Conservation (phyloP, 2,329 filamentous ascomycete genomes). For the Dichotomopilus funicola region DNA sequence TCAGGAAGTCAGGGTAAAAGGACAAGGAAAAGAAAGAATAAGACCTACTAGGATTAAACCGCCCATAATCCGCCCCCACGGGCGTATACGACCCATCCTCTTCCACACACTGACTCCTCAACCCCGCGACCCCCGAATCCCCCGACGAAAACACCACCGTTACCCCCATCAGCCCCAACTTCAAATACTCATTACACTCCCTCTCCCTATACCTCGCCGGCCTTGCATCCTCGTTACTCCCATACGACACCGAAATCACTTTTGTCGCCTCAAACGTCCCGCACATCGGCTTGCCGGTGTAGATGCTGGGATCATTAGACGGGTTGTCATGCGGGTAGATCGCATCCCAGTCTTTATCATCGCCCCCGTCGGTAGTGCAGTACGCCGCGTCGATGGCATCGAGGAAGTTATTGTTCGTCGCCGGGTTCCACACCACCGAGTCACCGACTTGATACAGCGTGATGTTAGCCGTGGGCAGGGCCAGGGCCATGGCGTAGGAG, state of each 20-base stretch:
- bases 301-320: constrained; percentile 27
- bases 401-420: constrained; percentile 37
- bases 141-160: constrained; percentile 45
- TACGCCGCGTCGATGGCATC: constrained; percentile 42
- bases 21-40: too few species aligned
- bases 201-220: constrained; percentile 42
- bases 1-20: too few species aligned
- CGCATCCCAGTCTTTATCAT: constrained; percentile 33
- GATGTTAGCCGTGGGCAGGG: too few species aligned
- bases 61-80: neutral
- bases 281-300: constrained; percentile 29
- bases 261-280: constrained; percentile 41
- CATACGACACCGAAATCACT: constrained; percentile 50
- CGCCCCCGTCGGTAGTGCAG: constrained; percentile 32
- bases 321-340: constrained; percentile 35
- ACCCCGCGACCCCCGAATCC: constrained; percentile 36
- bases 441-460: constrained; percentile 17
- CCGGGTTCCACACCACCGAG: constrained; percentile 6
- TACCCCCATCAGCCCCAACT: constrained; percentile 47
- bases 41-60: constrained; percentile 15
- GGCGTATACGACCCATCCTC: constrained; percentile 3
- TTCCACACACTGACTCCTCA: constrained; percentile 15
- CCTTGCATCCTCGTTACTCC: constrained; percentile 45
- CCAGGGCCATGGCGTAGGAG: constrained; percentile 9
- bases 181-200: constrained; percentile 52